Evolutionary conservation across 257 asterid species (phyloP), one percentile per base, ranked within the genome.

Genomic region (Haberlea rhodopensis): DNA sequence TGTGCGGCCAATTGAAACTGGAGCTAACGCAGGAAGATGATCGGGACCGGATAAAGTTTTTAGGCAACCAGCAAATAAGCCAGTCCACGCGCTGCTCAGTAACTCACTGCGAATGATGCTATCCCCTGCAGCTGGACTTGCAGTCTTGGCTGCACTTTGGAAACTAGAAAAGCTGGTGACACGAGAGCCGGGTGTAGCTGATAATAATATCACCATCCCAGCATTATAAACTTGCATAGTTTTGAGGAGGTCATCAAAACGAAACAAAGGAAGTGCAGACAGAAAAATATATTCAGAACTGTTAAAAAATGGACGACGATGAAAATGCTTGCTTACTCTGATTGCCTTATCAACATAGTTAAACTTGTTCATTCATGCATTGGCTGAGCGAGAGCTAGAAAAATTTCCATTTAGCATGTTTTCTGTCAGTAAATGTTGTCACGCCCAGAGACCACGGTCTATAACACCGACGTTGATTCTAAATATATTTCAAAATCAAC

Each of bases 1-100:
- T 4, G 94, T 67, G 1, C 96, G 95, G 28, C 97, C 97, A 8
- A 89, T 87, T 5, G 99, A 89, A 5, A 92, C 96, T 53, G 99
- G 99, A 26, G 97, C 96, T 72, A 94, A 62, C 24, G 99, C 99
- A 52, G 99, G 97, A 27, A 94, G 94, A 74, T 94, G 99, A 46
- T 94, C 97, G 0, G 99, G 97, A 13, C 99, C 99, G 0, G 99
- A 94, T 32, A 89, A 54, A 0, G 99, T 90, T 88, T 94, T 97
- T 43, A 94, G 74, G 74, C 99, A 89, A 11, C 97, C 99, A 0
- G 99, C 97, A 18, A 94, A 79, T 76, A 94, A 89, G 37, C 99
- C 99, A 0, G 97, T 80, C 99, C 96, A 94, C 16, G 94, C 97
- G 25, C 97, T 94, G 71, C 72, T 94, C 62, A 94, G 79, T 54